A percentile compares a stretch with the other conserved stretches of the same genome.
Conservation (phyloP, 2,329 filamentous ascomycete genomes). For the Cladophialophora immunda region DNA sequence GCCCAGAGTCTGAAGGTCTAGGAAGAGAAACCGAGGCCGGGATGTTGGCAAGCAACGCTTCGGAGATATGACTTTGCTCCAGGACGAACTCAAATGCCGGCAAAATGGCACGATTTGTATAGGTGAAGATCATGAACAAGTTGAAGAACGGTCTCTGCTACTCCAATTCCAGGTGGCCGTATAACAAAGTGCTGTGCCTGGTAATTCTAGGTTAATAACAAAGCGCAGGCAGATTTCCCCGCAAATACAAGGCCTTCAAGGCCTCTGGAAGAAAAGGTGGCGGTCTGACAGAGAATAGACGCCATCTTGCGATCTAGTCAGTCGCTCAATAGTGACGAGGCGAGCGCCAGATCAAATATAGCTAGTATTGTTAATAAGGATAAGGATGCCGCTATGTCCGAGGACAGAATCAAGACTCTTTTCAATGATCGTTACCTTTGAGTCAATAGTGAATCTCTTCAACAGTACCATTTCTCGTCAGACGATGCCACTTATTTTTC, state of each 20-base stretch:
- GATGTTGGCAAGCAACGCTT: not conserved
- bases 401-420: too few species aligned
- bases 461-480: too few species aligned
- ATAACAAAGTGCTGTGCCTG: not conserved
- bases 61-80: not conserved
- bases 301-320: too few species aligned
- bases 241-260: slow-evolving; percentile 5
- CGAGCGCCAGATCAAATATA: too few species aligned
- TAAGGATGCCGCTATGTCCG: too few species aligned
- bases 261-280: too few species aligned
- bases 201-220: not conserved
- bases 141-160: not conserved
- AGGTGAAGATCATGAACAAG: not conserved
- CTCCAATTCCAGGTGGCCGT: not conserved
- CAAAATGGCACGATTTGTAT: not conserved
- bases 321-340: too few species aligned
- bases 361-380: too few species aligned
- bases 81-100: not conserved
- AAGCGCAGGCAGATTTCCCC: not conserved
- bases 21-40: not conserved
- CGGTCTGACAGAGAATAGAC: too few species aligned
- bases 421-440: too few species aligned
- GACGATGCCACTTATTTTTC: too few species aligned
- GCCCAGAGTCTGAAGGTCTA: not conserved
- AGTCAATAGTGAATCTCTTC: too few species aligned